These are phyloP conservation scores for Colletotrichum costaricense DNA, from an alignment of 2,329 filamentous ascomycete genomes.

Conservation along the genomic window DNA sequence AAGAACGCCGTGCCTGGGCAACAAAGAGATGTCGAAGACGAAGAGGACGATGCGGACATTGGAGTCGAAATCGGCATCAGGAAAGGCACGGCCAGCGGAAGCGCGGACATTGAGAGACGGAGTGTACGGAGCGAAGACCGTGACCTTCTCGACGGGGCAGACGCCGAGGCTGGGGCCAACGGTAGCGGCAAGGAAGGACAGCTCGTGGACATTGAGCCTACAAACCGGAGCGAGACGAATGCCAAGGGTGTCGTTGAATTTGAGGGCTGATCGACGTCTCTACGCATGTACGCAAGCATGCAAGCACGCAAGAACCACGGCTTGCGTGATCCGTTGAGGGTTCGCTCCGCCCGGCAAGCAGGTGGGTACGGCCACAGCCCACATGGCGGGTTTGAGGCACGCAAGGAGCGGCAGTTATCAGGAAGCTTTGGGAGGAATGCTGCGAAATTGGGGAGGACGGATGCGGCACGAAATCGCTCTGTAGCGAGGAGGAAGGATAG, in stretches of 20 bases:
- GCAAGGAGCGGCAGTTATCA: neutral
- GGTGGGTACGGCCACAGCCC: neutral
- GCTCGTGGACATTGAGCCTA: slow-evolving; percentile 48
- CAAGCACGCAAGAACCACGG: too few species aligned
- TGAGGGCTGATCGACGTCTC: slow-evolving; percentile 46
- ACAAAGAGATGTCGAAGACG: slow-evolving; percentile 67
- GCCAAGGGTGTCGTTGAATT: slow-evolving; percentile 55
- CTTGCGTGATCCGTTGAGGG: neutral
- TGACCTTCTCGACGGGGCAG: slow-evolving; percentile 79
- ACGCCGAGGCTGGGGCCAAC: slow-evolving; percentile 72
- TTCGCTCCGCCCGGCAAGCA: neutral
- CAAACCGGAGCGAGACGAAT: slow-evolving; percentile 42
- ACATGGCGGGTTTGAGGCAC: neutral
- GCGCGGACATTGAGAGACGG: slow-evolving; percentile 69
- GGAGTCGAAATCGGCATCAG: slow-evolving; percentile 56
- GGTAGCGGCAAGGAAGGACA: slow-evolving; percentile 46
- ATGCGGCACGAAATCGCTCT: neutral
- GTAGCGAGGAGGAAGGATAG: neutral
- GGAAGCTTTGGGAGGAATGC: slow-evolving; percentile 1
- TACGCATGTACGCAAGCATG: neutral
- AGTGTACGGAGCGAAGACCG: slow-evolving; percentile 75
- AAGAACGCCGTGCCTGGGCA: slow-evolving; percentile 77
- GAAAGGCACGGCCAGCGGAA: slow-evolving; percentile 49
- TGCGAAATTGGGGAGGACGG: slow-evolving; percentile 13
- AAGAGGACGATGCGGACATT: slow-evolving; percentile 72